phyloP scores from a whole-genome alignment of 2,329 filamentous ascomycete genomes.

The Aulographum hederae region DNA sequence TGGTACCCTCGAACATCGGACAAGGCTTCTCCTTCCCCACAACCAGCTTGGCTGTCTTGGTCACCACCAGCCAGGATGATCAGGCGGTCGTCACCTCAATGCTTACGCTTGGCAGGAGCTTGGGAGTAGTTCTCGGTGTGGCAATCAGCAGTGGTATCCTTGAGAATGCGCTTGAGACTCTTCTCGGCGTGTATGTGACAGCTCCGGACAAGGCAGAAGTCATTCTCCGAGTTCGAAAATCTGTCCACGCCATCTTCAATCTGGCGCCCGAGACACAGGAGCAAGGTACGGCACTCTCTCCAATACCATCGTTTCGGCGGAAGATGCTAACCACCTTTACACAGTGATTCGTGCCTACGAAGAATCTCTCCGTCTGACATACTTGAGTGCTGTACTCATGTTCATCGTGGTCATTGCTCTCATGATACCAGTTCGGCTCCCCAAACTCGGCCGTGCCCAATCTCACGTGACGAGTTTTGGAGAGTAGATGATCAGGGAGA shows the following conservation, averaged over 20 bases:
- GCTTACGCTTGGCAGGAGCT: constrained; percentile 49
- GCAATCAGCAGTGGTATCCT: constrained; percentile 52
- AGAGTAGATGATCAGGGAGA: no score
- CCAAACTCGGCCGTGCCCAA: no score
- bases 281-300: constrained; percentile 22
- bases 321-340: no score
- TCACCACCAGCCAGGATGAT: constrained; percentile 23
- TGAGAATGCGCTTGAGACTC: constrained; percentile 48
- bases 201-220: constrained; percentile 37
- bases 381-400: background rate
- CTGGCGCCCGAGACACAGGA: constrained; percentile 25
- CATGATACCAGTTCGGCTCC: background rate
- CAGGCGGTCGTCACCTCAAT: constrained; percentile 41
- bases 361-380: background rate
- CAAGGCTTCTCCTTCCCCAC: constrained; percentile 24
- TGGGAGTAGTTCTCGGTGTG: constrained; percentile 59
- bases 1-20: constrained; percentile 20
- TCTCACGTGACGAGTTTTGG: no score
- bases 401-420: background rate
- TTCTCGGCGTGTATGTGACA: constrained; percentile 39
- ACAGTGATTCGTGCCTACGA: no score
- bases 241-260: constrained; percentile 27
- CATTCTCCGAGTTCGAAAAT: constrained; percentile 30
- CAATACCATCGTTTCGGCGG: no score
- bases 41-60: constrained; percentile 21